Evolutionary conservation across 2,329 filamentous ascomycete genomes (phyloP).

Genomic region (Aspergillus tubingensis): DNA sequence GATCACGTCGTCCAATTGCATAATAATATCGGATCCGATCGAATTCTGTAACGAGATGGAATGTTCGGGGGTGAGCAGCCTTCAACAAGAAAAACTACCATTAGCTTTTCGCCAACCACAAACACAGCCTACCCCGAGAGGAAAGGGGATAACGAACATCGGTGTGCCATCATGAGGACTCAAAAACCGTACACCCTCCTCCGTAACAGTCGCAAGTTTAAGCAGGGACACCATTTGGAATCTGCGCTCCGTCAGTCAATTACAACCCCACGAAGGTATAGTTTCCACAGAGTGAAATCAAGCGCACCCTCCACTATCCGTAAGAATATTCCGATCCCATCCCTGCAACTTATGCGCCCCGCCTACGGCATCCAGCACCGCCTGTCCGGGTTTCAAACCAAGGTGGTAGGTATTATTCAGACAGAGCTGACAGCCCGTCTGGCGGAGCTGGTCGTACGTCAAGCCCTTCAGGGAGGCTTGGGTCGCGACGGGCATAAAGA

Average conservation of each 20-base stretch:
- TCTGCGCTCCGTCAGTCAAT: constrained; percentile 48
- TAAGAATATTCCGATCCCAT: constrained; percentile 94
- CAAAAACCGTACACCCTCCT: constrained; percentile 93
- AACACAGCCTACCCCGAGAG: not conserved
- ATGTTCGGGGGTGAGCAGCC: constrained; percentile 91
- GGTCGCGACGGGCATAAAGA: constrained; percentile 98
- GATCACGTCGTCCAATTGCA: constrained; percentile 98
- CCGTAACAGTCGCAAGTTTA: constrained; percentile 88
- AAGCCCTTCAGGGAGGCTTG: constrained; percentile 94
- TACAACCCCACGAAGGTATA: no score
- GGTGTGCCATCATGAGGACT: constrained; percentile 92
- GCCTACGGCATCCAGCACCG: constrained; percentile 80
- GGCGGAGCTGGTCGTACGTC: constrained; percentile 87
- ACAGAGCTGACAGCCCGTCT: constrained; percentile 85
- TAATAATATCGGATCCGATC: constrained; percentile 97
- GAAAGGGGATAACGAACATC: constrained; percentile 58
- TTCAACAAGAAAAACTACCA: constrained; percentile 22
- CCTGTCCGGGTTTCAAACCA: constrained; percentile 90
- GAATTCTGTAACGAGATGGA: constrained; percentile 95
- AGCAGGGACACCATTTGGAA: constrained; percentile 99
- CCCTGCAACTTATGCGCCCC: constrained; percentile 93
- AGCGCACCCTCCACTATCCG: constrained; percentile 57
- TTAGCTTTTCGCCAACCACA: no score
- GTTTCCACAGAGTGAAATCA: no score
- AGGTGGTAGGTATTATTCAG: constrained; percentile 98